These are phyloP conservation scores for Neoboletus subvelutipes DNA, from an alignment of 768 basidiomycete genomes.

Conservation along the genomic window DNA sequence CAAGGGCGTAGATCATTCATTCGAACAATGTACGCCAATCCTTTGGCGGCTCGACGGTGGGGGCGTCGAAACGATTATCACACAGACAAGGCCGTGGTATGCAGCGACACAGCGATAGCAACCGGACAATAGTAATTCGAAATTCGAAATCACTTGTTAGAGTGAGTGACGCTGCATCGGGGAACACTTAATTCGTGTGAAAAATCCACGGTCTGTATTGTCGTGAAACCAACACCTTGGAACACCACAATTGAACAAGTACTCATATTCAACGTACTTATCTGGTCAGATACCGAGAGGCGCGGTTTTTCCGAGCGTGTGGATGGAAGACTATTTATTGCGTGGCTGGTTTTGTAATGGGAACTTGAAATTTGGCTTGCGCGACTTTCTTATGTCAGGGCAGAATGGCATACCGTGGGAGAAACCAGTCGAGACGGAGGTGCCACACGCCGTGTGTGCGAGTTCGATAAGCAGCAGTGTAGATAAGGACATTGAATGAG, in stretches of 20 bases:
- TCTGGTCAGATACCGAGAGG: neutral
- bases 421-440: neutral
- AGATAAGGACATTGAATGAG: conserved; percentile 4
- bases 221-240: neutral
- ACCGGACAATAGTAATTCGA: neutral
- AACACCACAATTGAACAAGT: neutral
- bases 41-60: neutral
- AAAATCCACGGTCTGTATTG: neutral
- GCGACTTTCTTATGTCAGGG: neutral
- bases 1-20: neutral
- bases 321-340: neutral
- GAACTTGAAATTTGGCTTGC: neutral
- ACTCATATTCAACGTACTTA: neutral
- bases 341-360: neutral
- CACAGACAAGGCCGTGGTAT: neutral
- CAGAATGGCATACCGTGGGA: neutral
- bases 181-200: neutral
- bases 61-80: neutral
- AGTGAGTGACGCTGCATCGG: neutral
- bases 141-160: neutral
- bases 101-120: neutral
- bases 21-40: neutral
- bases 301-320: neutral
- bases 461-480: conserved; percentile 8
- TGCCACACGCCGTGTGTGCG: neutral